phyloP scores from a whole-genome alignment of 2,329 filamentous ascomycete genomes.

The Penicillium sp. region DNA sequence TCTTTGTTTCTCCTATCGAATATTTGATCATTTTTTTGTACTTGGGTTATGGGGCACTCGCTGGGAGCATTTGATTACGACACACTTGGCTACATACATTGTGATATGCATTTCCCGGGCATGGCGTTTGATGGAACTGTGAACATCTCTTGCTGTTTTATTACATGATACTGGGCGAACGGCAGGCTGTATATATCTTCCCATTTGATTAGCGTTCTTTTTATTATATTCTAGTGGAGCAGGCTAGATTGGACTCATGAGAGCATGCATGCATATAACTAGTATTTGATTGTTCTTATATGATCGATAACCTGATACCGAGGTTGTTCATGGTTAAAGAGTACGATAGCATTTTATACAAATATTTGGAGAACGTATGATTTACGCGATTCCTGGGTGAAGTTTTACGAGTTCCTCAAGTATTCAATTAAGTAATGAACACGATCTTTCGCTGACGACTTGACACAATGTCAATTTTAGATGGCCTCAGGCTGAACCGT shows the following conservation, averaged over 20 bases:
- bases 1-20: not conserved
- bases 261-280: not conserved
- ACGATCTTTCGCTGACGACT: too few species aligned
- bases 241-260: not conserved
- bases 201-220: not conserved
- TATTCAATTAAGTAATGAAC: too few species aligned
- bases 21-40: not conserved
- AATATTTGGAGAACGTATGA: not conserved
- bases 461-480: too few species aligned
- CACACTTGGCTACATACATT: not conserved
- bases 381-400: too few species aligned
- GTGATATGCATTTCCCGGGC: conserved; percentile 3
- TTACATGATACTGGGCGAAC: not conserved
- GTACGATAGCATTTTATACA: not conserved
- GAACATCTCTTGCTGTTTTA: not conserved
- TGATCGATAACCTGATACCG: not conserved
- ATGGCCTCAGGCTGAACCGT: not conserved
- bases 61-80: not conserved
- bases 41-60: not conserved
- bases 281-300: not conserved
- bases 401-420: too few species aligned
- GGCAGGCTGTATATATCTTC: not conserved
- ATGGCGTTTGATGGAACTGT: not conserved
- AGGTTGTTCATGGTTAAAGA: too few species aligned
- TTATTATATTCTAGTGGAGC: not conserved